Evolutionary conservation across 2,329 filamentous ascomycete species (phyloP), one percentile per base, ranked within the genome.

Genomic region (Fusarium sp.): DNA sequence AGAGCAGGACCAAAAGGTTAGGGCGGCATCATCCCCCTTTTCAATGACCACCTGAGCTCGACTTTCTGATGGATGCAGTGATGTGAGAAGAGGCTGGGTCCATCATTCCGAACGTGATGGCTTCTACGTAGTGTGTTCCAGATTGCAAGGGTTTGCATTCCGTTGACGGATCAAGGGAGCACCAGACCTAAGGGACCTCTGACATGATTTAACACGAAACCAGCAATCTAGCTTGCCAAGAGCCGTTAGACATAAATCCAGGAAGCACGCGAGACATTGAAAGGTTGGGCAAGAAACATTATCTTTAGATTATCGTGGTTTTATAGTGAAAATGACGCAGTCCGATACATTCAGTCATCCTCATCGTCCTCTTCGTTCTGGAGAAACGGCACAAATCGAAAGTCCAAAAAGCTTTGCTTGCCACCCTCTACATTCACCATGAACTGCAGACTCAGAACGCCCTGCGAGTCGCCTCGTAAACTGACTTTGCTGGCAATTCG

Each of bases 391-490:
- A 97, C 90, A 77, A 96, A 93, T 22, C 92, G 86, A 79, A 95
- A 97, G 79, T 96, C 92, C 25, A 96, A 85, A 80, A 95, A 97
- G 73, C 90, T 92, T 41, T 90, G 84, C 25, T 85, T 84, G 7
- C 87, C 86, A 9, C 87, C 87, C 67, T 96, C 93, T 44, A 94
- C 85, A 77, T 98, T 94, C 18, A 99, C 91, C 92, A 99, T 96
- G 76, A 98, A 98, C 77, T 99, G 96, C 78, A 98, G 82, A 80
- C 93, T 98, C 70, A 99, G 80, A 30, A 99, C 95, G 1, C 96
- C 95, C 77, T 97, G 93, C 3, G 88, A 86, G 79, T 99, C 96
- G 1, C 94, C 91, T 18, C 96, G 87, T 66, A 99, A 87, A 77
- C 94, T 97, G 61, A 98, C 94, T 81, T 98, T 99, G 75, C 88